Evolutionary conservation across 306 rosid species (phyloP), one percentile per base, ranked within the genome.

Genomic region (Trifolium pratense): DNA sequence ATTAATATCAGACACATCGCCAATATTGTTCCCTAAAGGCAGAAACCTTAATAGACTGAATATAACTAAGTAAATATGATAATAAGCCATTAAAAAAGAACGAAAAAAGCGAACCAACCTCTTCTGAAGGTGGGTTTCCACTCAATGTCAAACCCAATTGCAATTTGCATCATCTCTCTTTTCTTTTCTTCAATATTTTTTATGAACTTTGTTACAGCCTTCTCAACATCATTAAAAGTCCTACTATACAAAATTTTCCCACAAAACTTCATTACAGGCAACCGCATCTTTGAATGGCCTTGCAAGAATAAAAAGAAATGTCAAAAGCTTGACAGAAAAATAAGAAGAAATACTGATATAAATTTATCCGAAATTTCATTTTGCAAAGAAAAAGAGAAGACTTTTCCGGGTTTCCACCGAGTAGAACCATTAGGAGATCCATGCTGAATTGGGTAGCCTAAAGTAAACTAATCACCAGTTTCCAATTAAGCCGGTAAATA

Each of bases 91-190:
- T 26, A 23, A 34, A 32, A 40, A 48, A 66, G 7, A 40, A 36
- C 9, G 70, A 36, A 55, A 66, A 34, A 42, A 23, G n/a, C 20
- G 39, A 80, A 39, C 76, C 39, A 75, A 92, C 97, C 96, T 83
- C 45, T 93, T 81, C 6, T 79, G 66, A 90, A 93, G 46, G 93
- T 32, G 20, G 93, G 90, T 73, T 45, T 89, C 98, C 98, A 93
- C 77, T 93, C 97, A n/a, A 93, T 86, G 71, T 93, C 93, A 70
- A 90, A 78, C 61, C 96, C 97, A 42, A 93, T 46, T 34, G 71
- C 78, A 78, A 59, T 68, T 82, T 76, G 86, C 48, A 75, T 70
- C 73, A 42, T 61, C 56, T 78, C 70, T 57, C 67, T 81, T 68
- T 66, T 85, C 84, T 71, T 86, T 52, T 76, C 76, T 57, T 76